These are phyloP conservation scores for Russula vinacea DNA, from an alignment of 768 basidiomycete genomes.

Conservation along the genomic window DNA sequence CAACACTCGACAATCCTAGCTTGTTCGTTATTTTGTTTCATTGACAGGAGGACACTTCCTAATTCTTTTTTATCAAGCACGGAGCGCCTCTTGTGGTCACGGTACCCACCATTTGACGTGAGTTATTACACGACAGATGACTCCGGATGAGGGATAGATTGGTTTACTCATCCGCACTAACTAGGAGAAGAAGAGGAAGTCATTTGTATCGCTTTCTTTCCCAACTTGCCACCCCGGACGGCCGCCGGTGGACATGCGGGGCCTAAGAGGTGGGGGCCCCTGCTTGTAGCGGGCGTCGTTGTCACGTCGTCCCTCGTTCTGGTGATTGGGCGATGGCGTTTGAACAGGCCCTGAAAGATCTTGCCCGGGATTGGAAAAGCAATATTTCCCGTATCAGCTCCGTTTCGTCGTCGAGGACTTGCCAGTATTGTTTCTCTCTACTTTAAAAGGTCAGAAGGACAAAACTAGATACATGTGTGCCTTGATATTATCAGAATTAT, in stretches of 20 bases:
- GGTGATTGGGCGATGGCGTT: constrained; percentile 9
- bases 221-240: constrained; percentile 47
- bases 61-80: constrained; percentile 30
- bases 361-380: neutral
- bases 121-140: constrained; percentile 23
- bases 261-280: constrained; percentile 30
- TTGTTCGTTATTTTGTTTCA: constrained; percentile 35
- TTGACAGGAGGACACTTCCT: neutral
- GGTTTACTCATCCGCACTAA: constrained; percentile 2
- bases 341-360: constrained; percentile 2
- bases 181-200: constrained; percentile 33
- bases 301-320: constrained; percentile 36
- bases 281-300: constrained; percentile 44
- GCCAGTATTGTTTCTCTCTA: neutral
- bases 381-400: neutral
- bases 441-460: neutral
- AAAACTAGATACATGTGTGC: neutral
- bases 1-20: constrained; percentile 47
- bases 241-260: constrained; percentile 18
- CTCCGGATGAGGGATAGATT: neutral
- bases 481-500: neutral
- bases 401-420: neutral
- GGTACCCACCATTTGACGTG: constrained; percentile 43
- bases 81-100: constrained; percentile 36
- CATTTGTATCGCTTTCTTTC: constrained; percentile 33